phyloP scores from a whole-genome alignment of 2,329 filamentous ascomycete species.

The Colletotrichum salicis region DNA sequence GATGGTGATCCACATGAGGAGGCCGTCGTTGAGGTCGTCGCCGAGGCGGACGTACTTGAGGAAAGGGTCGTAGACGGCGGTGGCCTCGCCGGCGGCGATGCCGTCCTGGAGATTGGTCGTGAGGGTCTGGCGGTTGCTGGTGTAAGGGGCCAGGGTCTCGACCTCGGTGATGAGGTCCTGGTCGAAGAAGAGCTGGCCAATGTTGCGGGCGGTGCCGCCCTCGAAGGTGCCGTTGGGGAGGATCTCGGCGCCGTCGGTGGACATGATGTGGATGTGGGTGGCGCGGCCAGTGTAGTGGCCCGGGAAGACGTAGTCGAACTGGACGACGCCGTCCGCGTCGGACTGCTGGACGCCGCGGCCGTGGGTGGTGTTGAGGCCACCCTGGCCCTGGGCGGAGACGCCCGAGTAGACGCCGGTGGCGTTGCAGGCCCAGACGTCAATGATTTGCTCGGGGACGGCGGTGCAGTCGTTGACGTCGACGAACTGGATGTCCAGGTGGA shows the following conservation, averaged over 20 bases:
- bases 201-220: conserved; percentile 47
- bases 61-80: conserved; percentile 61
- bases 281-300: conserved; percentile 58
- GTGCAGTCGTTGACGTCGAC: conserved; percentile 38
- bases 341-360: conserved; percentile 37
- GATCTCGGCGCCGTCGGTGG: conserved; percentile 50
- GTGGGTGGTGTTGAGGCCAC: conserved; percentile 31
- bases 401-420: conserved; percentile 55
- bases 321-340: conserved; percentile 40
- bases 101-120: conserved; percentile 64
- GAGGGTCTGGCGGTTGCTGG: conserved; percentile 54
- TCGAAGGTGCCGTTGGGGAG: conserved; percentile 47
- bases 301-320: conserved; percentile 56
- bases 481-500: conserved; percentile 46
- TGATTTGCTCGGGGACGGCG: conserved; percentile 35
- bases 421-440: conserved; percentile 43
- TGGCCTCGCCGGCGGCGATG: conserved; percentile 51
- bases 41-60: conserved; percentile 69
- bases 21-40: conserved; percentile 60
- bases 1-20: conserved; percentile 66
- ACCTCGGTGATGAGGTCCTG: conserved; percentile 46
- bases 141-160: conserved; percentile 59
- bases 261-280: conserved; percentile 58
- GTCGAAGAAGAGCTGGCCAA: conserved; percentile 34
- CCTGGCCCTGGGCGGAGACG: conserved; percentile 39